Conservation (phyloP, 768 basidiomycete genomes). For the Lactarius sp. region DNA sequence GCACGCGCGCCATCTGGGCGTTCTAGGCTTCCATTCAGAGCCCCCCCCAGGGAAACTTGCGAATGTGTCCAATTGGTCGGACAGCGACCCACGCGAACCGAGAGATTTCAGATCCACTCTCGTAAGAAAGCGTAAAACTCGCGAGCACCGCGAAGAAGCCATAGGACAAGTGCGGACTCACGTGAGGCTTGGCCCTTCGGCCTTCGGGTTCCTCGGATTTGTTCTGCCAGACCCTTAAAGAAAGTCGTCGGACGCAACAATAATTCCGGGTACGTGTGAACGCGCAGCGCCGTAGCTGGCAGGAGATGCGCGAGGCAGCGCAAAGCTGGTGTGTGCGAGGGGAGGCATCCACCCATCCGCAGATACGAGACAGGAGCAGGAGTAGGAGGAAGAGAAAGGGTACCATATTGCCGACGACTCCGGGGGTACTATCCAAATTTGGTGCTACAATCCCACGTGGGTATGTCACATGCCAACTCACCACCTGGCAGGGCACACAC, state of each 20-base stretch:
- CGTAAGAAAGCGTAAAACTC: background rate
- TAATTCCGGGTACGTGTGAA: conserved; percentile 1
- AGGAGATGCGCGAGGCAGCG: conserved; percentile 18
- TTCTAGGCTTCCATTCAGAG: conserved; percentile 14
- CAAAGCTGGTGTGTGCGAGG: conserved; percentile 4
- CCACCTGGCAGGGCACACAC: background rate
- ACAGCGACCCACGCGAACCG: background rate
- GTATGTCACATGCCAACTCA: background rate
- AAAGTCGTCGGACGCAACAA: background rate
- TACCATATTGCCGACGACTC: background rate
- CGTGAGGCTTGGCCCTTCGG: background rate
- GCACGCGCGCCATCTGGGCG: conserved; percentile 9
- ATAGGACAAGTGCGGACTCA: background rate
- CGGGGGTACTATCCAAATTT: conserved; percentile 4
- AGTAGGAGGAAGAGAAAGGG: background rate
- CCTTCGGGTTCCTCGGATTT: background rate
- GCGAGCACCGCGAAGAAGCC: background rate
- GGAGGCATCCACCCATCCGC: background rate
- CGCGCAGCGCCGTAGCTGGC: conserved; percentile 13
- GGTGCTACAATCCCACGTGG: background rate
- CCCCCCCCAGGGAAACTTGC: background rate
- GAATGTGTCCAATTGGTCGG: background rate
- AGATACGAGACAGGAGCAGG: conserved; percentile 16
- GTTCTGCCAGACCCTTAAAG: background rate
- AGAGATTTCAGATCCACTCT: background rate